Base-by-base conservation (phyloP, 1,139 yeast genomes). In the Spencermartinsiella ligniputridi region DNA sequence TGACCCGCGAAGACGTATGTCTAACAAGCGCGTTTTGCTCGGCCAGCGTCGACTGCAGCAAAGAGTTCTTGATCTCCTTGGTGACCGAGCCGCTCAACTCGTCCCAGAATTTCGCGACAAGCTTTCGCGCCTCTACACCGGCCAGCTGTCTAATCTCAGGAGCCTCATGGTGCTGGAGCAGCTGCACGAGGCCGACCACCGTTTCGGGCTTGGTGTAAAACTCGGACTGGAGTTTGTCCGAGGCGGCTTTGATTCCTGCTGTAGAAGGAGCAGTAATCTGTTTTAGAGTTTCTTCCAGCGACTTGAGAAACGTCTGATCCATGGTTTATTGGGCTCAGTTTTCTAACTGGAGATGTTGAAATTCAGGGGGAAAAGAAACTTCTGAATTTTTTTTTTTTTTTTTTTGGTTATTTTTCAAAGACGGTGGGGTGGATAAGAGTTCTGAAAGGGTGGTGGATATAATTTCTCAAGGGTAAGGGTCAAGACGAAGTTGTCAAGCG, bases 121-220 rank as follows among this genome's bases (percentile, higher is more conserved):
- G 77, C 67, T 94, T 92, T 69, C 96, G 81, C 37, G 90, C 90
- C 69, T 92, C 98, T 49, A 92, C 96, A 51, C 97, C 95, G 15
- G 97, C 95, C 53, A 92, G 74, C 67, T 89, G 96, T 35, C 76
- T 70, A 55, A 85, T 65, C 56, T 81, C 79, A 49, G 74, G 79
- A 54, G 78, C 79, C 35, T 72, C 70, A 52, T 81, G 78, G 54
- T 74, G 74, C 66, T 85, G 92, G 61, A 88, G 75, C 53, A 92
- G 78, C 60, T 86, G 95, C 56, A 92, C 71, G 62, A 90, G 74
- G 8, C 95, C 82, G 22, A 96, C 94, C 48, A 92, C 75, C 16
- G 94, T 79, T 56, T 76, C 70, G 13, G 86, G 78, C 57, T 81
- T 79, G 46, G 78, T 71, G 70, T 85, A 92, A 62, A 83, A 85